These are phyloP conservation scores for Globisporangium paddicum DNA, from an alignment of 352 stramenopile genomes.

Conservation along the genomic window DNA sequence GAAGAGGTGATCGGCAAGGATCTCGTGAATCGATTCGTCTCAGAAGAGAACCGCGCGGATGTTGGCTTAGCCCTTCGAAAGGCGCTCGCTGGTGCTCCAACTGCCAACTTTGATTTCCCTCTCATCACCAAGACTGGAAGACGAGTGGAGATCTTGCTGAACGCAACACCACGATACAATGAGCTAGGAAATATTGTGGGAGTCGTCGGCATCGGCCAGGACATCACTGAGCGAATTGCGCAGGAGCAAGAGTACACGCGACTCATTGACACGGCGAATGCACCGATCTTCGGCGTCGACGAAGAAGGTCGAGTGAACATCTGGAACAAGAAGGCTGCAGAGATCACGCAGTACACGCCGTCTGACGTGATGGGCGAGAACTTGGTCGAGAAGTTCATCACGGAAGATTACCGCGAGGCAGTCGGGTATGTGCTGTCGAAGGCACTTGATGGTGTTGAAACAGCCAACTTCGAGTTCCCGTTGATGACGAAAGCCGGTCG, in stretches of 20 bases:
- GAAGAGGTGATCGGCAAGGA: conserved; percentile 78
- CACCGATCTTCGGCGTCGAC: conserved; percentile 76
- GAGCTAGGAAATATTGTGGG: conserved; percentile 64
- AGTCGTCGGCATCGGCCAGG: conserved; percentile 29
- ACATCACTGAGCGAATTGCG: no score
- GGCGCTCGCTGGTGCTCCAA: conserved; percentile 45
- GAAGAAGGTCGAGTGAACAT: conserved; percentile 60
- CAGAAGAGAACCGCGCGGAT: conserved; percentile 24
- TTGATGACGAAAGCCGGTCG: no score
- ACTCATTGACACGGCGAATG: conserved; percentile 79
- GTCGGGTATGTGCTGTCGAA: no score
- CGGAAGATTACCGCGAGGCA: no score
- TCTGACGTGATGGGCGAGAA: no score
- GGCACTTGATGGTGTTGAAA: no score
- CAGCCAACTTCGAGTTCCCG: no score
- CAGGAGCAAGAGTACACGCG: no score
- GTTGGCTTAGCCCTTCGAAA: conserved; percentile 22
- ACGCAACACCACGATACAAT: conserved; percentile 69
- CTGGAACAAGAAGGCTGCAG: conserved; percentile 85
- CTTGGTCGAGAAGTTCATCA: no score
- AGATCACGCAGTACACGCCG: no score
- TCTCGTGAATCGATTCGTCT: conserved; percentile 56
- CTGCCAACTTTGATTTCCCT: conserved; percentile 73
- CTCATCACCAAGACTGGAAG: conserved; percentile 42
- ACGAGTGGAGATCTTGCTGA: conserved; percentile 60